Evolutionary conservation across 805 yeast species (phyloP).

Genomic region (Nakazawaea pomicola): DNA sequence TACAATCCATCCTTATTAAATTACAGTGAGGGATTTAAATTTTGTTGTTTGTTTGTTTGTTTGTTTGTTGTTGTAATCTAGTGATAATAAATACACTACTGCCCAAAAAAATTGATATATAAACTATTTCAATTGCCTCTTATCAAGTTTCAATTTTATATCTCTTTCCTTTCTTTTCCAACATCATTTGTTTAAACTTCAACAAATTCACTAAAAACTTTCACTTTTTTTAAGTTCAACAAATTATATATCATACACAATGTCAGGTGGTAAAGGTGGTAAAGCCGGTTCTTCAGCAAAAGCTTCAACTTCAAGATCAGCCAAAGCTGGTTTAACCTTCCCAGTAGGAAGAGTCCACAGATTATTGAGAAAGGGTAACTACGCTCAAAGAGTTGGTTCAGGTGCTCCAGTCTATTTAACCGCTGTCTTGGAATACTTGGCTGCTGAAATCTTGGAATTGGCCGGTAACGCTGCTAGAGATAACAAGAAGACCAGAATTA

Average conservation of each 20-base stretch:
- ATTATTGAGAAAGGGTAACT: constrained; percentile 93
- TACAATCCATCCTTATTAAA: too few species aligned
- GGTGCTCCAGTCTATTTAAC: constrained; percentile 99
- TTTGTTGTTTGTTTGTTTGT: constrained; percentile 4
- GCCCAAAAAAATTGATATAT: constrained; percentile 1
- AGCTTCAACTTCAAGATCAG: constrained; percentile 96
- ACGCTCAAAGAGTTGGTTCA: constrained; percentile 98
- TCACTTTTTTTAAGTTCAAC: constrained; percentile 10
- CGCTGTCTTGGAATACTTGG: constrained; percentile 93
- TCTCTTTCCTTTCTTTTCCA: constrained; percentile 10
- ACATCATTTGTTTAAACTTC: constrained; percentile 12
- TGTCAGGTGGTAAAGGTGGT: constrained; percentile 81
- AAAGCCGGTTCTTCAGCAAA: constrained; percentile 94
- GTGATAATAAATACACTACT: too few species aligned
- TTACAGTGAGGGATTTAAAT: too few species aligned
- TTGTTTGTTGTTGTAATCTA: neutral
- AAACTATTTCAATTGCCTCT: constrained; percentile 1
- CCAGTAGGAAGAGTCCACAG: constrained; percentile 99
- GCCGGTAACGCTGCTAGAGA: constrained; percentile 99
- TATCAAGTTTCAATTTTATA: neutral
- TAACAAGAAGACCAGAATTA: constrained; percentile 96
- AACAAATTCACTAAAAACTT: constrained; percentile 13
- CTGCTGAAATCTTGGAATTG: constrained; percentile 96
- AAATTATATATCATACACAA: constrained; percentile 12
- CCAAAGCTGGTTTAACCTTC: constrained; percentile 98